These are phyloP conservation scores for Geotrichum ghanense DNA, from an alignment of 805 yeast genomes.

Conservation along the genomic window DNA sequence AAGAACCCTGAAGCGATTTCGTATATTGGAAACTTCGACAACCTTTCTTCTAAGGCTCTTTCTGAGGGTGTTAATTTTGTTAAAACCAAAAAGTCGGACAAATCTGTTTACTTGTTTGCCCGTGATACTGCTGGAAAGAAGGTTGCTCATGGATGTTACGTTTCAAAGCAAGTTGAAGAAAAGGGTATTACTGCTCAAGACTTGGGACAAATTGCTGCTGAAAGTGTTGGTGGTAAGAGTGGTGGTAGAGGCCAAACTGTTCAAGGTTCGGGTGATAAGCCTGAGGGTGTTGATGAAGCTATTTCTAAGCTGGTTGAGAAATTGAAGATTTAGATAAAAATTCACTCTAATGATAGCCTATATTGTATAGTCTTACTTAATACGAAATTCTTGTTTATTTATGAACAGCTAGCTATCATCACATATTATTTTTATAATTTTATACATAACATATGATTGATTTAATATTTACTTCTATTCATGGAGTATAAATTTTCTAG, in stretches of 20 bases:
- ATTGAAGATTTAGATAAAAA: constrained; percentile 24
- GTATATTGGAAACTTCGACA: constrained; percentile 53
- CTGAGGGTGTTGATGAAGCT: constrained; percentile 59
- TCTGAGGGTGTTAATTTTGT: constrained; percentile 83
- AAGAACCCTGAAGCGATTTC: constrained; percentile 40
- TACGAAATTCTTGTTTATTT: too few species aligned
- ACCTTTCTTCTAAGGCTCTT: constrained; percentile 76
- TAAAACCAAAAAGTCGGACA: constrained; percentile 63
- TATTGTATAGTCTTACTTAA: too few species aligned
- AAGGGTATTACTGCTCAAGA: constrained; percentile 62
- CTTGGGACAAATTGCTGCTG: constrained; percentile 59
- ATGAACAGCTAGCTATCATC: too few species aligned
- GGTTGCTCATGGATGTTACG: constrained; percentile 92
- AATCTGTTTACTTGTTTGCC: constrained; percentile 69
- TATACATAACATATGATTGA: too few species aligned
- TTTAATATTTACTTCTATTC: too few species aligned
- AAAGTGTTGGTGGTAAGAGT: constrained; percentile 85
- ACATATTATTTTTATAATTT: too few species aligned
- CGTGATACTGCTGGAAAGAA: constrained; percentile 48
- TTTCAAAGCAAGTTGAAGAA: constrained; percentile 57
- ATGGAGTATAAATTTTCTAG: too few species aligned
- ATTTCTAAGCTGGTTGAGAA: constrained; percentile 54
- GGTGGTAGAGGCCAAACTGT: constrained; percentile 97
- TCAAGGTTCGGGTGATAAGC: constrained; percentile 93
- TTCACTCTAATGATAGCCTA: too few species aligned